These are phyloP conservation scores for Monosporascus sp. DNA, from an alignment of 2,329 filamentous ascomycete genomes.

Conservation along the genomic window DNA sequence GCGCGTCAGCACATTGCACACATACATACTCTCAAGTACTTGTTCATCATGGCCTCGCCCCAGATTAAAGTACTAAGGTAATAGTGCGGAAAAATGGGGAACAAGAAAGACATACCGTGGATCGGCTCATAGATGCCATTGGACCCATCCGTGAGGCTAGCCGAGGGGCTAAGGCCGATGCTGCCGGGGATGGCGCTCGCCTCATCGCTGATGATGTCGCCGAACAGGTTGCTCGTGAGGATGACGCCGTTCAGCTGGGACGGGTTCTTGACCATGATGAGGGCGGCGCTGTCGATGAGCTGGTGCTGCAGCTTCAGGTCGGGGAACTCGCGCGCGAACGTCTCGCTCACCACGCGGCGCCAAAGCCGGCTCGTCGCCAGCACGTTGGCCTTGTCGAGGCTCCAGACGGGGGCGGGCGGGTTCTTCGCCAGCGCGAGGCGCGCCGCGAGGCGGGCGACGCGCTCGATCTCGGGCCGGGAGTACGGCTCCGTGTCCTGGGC, in stretches of 20 bases:
- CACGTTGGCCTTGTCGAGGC: slow-evolving; percentile 94
- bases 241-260: slow-evolving; percentile 82
- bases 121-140: slow-evolving; percentile 98
- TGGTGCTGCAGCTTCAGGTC: slow-evolving; percentile 80
- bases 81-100: not conserved
- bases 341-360: slow-evolving; percentile 79
- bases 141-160: slow-evolving; percentile 75
- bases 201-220: slow-evolving; percentile 94
- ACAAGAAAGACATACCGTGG: slow-evolving; percentile 57
- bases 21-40: too few relatives aligned
- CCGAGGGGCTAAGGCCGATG: slow-evolving; percentile 82
- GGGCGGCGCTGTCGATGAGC: slow-evolving; percentile 92
- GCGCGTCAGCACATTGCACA: too few relatives aligned
- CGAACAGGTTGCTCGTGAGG: slow-evolving; percentile 90
- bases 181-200: slow-evolving; percentile 90
- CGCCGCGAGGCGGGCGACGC: slow-evolving; percentile 76
- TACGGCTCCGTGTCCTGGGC: slow-evolving; percentile 87
- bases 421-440: slow-evolving; percentile 72
- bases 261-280: slow-evolving; percentile 96
- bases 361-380: slow-evolving; percentile 85
- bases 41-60: too few relatives aligned
- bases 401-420: slow-evolving; percentile 75
- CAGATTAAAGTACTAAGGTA: too few relatives aligned
- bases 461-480: slow-evolving; percentile 78
- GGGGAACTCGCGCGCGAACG: slow-evolving; percentile 85